Percentiles rank a stretch among this genome's conserved stretches.
Evolutionary conservation across 352 stramenopile species (phyloP).

Genomic region (Phytophthora idaei): DNA sequence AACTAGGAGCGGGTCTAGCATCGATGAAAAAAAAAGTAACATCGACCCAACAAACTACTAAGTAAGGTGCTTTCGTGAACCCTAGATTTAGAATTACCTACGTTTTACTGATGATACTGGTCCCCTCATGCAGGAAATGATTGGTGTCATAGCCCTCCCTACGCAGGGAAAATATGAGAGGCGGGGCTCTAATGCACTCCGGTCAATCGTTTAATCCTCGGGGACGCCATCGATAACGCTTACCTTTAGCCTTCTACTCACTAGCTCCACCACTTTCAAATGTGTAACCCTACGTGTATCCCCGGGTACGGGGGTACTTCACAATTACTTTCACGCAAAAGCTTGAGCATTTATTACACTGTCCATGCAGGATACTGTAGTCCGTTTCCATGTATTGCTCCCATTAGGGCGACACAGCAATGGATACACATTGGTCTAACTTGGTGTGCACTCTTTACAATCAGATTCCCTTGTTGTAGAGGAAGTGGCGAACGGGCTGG

Average conservation of each 20-base stretch:
- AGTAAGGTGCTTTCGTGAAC: too few relatives aligned
- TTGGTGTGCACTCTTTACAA: background rate
- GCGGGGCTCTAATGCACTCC: slow-evolving; percentile 50
- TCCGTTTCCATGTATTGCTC: too few relatives aligned
- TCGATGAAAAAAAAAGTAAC: background rate
- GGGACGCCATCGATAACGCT: slow-evolving; percentile 2
- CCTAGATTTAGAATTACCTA: too few relatives aligned
- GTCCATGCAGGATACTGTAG: too few relatives aligned
- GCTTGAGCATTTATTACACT: too few relatives aligned
- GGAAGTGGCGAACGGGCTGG: slow-evolving; percentile 63
- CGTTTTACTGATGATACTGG: too few relatives aligned
- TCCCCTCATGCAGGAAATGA: slow-evolving; percentile 34
- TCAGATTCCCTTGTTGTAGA: slow-evolving; percentile 89
- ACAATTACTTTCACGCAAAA: too few relatives aligned
- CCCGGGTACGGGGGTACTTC: too few relatives aligned
- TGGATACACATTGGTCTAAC: too few relatives aligned
- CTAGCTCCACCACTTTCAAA: too few relatives aligned
- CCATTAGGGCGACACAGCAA: too few relatives aligned
- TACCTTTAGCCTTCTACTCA: too few relatives aligned
- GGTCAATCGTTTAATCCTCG: slow-evolving; percentile 45
- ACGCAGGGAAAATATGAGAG: slow-evolving; percentile 43
- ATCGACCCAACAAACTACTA: background rate
- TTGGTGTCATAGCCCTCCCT: slow-evolving; percentile 38
- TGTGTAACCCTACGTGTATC: background rate
- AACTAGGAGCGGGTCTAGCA: background rate